A percentile compares a stretch with the other conserved stretches of the same genome.
Conservation (phyloP, 164 flowering plant species). For the Stephania cephalantha region DNA sequence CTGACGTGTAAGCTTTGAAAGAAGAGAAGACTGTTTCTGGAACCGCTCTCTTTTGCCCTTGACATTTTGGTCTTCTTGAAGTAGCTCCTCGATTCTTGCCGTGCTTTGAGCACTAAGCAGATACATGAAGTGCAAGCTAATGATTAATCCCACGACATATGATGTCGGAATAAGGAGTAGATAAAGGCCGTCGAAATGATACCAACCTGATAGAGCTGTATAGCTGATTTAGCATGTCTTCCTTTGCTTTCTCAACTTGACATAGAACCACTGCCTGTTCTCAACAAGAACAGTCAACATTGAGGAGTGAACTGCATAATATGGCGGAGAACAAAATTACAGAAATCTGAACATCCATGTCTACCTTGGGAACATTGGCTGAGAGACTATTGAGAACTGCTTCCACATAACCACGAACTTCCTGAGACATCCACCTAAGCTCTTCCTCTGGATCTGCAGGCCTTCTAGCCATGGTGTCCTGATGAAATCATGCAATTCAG, state of each 20-base stretch:
- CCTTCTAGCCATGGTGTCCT: constrained; percentile 94
- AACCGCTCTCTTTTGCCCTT: constrained; percentile 73
- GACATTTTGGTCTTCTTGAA: constrained; percentile 84
- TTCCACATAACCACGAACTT: constrained; percentile 99
- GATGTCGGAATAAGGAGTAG: not conserved
- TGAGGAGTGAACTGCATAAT: not conserved
- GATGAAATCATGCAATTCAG: constrained; percentile 13
- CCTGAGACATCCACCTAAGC: constrained; percentile 99
- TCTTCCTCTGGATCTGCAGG: constrained; percentile 99
- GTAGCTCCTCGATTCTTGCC: constrained; percentile 78
- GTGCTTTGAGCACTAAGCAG: constrained; percentile 60
- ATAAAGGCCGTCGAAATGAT: not conserved
- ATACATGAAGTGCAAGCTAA: not conserved
- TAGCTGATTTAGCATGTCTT: constrained; percentile 95
- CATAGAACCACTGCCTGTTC: constrained; percentile 97
- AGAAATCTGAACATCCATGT: constrained; percentile 3
- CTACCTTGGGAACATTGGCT: constrained; percentile 94
- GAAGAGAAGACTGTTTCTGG: constrained; percentile 83
- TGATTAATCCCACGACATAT: not conserved
- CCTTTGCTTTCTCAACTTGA: constrained; percentile 99
- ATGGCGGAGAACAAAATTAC: not conserved
- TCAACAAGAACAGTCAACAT: constrained; percentile 11
- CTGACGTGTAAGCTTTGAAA: constrained; percentile 75
- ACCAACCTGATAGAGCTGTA: constrained; percentile 85
- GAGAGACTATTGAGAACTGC: constrained; percentile 97